Percentiles rank a stretch among this genome's conserved stretches.
These are phyloP conservation scores for Tieghemostelium lacteum DNA, from an alignment of 78 protist species.

Conservation along the genomic window DNA sequence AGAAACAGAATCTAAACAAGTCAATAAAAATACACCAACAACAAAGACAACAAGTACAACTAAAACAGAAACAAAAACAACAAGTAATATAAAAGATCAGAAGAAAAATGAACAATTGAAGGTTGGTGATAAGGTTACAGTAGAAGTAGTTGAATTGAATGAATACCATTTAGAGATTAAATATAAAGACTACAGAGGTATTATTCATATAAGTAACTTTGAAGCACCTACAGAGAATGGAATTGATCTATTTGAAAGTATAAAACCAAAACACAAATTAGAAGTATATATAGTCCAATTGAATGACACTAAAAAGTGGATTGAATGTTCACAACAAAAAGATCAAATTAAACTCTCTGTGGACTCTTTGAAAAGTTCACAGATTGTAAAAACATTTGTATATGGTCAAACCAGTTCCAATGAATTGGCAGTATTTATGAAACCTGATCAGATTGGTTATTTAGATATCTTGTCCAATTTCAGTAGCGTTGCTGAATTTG, in stretches of 20 bases:
- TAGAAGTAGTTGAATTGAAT: not conserved
- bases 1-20: not conserved
- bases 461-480: slow-evolving; percentile 36
- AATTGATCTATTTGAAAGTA: not conserved
- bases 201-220: slow-evolving; percentile 1
- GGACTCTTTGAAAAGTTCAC: slow-evolving; percentile 2
- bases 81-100: not conserved
- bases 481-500: too few species aligned
- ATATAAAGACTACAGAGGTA: slow-evolving; percentile 1
- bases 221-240: not conserved
- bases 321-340: not conserved
- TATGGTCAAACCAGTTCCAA: not conserved
- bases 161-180: not conserved
- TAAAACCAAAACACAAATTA: not conserved
- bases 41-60: not conserved
- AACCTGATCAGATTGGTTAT: slow-evolving; percentile 9
- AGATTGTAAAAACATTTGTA: not conserved
- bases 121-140: slow-evolving; percentile 8
- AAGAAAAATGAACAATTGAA: not conserved
- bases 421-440: not conserved
- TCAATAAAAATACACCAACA: not conserved
- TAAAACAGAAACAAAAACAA: not conserved
- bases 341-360: not conserved
- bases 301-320: not conserved
- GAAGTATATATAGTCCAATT: not conserved